Evolutionary conservation across 257 asterid genomes (phyloP), one percentile per base, ranked within the genome.

Genomic region (Verbascum thapsus): DNA sequence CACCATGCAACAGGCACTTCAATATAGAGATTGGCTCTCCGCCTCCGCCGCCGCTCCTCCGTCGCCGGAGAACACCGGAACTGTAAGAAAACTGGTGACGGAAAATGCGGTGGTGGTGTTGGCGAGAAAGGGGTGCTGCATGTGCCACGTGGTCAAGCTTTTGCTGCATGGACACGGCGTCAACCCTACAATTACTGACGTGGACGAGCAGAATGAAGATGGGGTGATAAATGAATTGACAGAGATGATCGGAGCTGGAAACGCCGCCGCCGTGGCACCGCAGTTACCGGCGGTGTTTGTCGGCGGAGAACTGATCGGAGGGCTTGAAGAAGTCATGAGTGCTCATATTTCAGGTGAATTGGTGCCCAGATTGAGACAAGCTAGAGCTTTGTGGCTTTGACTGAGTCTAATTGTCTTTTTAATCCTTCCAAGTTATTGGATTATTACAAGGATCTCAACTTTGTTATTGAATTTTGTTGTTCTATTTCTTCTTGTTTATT

Each of bases 341-440:
- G 84, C 90, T 17, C 95, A 88, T 74, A 88, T 91, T 20, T 76
- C 90, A 34, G 98, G 98, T 49, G 90, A 82, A 43, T 64, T 91
- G 80, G 95, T 91, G 71, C 96, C 96, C 3, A 67, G 63, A 34
- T 63, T 91, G 44, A 88, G 77, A 76, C 65, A 75, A 52, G 98
- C 95, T 23, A 65, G 83, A 32, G 96, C 96, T 51, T 61, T 88
- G 5, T 91, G 96, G 98, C 98, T 91, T 53, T 88, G 83, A 89
- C 13, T 30, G 41, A 30, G 11, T 1, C 5, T 26, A 26, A 26
- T 26, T 6, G 43, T 22, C 6, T 32, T 17, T 47, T 16, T 1
- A 42, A 55, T 19, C 41, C 56, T 52, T 22, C 2, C 4, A 1
- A 43, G 12, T 41, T 72, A 1, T 65, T 26, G 55, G 69, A 59